Conservation (phyloP, 495 filamentous ascomycete genomes). For the Neurospora sp. region DNA sequence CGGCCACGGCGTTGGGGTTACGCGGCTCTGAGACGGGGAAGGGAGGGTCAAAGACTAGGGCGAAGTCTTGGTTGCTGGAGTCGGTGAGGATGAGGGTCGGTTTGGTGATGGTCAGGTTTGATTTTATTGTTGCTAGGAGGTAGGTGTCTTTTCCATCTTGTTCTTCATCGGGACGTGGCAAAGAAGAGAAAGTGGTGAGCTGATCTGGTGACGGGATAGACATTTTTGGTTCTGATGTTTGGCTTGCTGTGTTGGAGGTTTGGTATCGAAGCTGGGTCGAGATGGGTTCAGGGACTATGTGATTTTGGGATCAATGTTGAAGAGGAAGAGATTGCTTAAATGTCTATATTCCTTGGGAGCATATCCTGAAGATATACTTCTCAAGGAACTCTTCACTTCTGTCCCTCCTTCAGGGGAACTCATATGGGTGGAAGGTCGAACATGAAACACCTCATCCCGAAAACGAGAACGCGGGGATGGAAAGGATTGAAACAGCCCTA, state of each 20-base stretch:
- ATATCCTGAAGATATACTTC: too few relatives aligned
- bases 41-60: slow-evolving; percentile 27
- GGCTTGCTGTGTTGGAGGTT: too few relatives aligned
- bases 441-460: background rate
- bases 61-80: slow-evolving; percentile 20
- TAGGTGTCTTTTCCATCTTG: slow-evolving; percentile 22
- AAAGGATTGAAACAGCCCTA: background rate
- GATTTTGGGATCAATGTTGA: too few relatives aligned
- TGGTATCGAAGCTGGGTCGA: too few relatives aligned
- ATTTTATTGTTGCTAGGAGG: slow-evolving; percentile 32
- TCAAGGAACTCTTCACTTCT: too few relatives aligned
- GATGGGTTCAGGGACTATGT: too few relatives aligned
- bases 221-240: too few relatives aligned
- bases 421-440: too few relatives aligned
- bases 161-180: too few relatives aligned
- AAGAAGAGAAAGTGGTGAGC: slow-evolving; percentile 10
- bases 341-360: too few relatives aligned
- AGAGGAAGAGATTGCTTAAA: too few relatives aligned
- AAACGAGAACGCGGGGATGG: background rate
- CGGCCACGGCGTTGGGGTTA: background rate
- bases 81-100: slow-evolving; percentile 33
- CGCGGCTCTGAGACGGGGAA: slow-evolving; percentile 15
- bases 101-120: slow-evolving; percentile 40
- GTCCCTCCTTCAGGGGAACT: too few relatives aligned
- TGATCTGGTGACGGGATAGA: slow-evolving; percentile 1